A percentile compares a stretch with the other conserved stretches of the same genome.
Evolutionary conservation across 2,329 filamentous ascomycete genomes (phyloP).

Genomic region (Paecilomyces fulvus): DNA sequence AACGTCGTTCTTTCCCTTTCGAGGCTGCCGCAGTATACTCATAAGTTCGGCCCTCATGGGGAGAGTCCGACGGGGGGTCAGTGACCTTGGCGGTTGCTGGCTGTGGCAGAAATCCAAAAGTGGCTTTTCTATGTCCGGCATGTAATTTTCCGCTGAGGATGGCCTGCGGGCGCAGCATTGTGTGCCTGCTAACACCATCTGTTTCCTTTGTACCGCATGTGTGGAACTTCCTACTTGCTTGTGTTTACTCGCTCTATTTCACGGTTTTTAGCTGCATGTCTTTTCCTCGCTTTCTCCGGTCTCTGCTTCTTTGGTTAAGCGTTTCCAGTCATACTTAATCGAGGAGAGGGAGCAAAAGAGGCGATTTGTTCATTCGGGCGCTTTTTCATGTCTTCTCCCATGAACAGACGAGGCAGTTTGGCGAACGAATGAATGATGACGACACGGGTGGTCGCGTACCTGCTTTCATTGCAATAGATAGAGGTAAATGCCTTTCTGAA

Average conservation of each 20-base stretch:
- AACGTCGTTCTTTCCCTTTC: slow-evolving; percentile 1
- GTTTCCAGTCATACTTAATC: slow-evolving; percentile 27
- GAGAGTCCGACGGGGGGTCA: slow-evolving; percentile 4
- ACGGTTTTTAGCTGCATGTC: slow-evolving; percentile 19
- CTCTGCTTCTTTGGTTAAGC: slow-evolving; percentile 31
- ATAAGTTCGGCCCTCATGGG: neutral
- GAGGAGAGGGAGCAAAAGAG: slow-evolving; percentile 29
- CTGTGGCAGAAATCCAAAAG: slow-evolving; percentile 20
- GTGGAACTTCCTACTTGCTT: slow-evolving; percentile 13
- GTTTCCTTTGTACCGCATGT: slow-evolving; percentile 21
- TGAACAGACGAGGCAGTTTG: slow-evolving; percentile 14
- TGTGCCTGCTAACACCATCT: slow-evolving; percentile 14
- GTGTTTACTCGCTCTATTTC: slow-evolving; percentile 17
- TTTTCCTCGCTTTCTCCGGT: slow-evolving; percentile 20
- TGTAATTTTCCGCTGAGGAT: slow-evolving; percentile 21
- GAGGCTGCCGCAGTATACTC: slow-evolving; percentile 1
- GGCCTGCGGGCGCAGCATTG: slow-evolving; percentile 7
- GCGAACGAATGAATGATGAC: slow-evolving; percentile 22
- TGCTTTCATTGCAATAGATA: slow-evolving; percentile 23
- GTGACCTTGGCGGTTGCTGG: slow-evolving; percentile 7
- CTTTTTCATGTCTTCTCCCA: slow-evolving; percentile 14
- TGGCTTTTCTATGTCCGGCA: slow-evolving; percentile 32
- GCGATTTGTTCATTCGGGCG: slow-evolving; percentile 24
- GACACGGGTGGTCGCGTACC: slow-evolving; percentile 22
- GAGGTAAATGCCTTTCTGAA: slow-evolving; percentile 24